Base-by-base conservation (phyloP, 2,329 filamentous ascomycete genomes). In the Biscogniauxia marginata region DNA sequence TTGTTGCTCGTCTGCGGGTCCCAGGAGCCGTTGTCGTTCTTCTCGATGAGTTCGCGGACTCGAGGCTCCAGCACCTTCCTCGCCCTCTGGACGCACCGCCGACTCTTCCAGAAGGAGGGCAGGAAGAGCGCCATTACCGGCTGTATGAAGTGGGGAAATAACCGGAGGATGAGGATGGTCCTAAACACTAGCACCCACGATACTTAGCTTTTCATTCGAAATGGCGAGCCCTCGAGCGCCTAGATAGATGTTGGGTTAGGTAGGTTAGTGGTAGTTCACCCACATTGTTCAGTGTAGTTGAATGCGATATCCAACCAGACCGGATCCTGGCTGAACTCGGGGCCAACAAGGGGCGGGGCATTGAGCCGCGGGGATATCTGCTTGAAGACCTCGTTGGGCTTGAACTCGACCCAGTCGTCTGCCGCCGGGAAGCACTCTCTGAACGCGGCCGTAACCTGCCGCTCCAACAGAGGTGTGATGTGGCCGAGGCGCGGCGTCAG, bases 21-120 rank as follows among this genome's bases (percentile, higher is more conserved):
- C 55, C 46, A 57, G 4, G 16, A 3, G 2, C 56, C 55, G 1
- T 4, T 16, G n/a, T 60, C 50, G 16, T 50, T 50, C n/a, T 47
- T 50, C 7, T 51, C 51, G 5, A 60, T 21, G 6, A 58, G 43
- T 6, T 60, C 44, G 20, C 50, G 49, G 22, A 60, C 56, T n/a
- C 25, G 46, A 6, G 55, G 55, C 9, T 25, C 30, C 19, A 62
- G 22, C 11, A 58, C 50, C 4, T 53, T 16, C 24, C 39, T 19
- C 13, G 47, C 46, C 19, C 9, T 54, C 19, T 23, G 39, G 4
- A 58, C 16, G 48, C 20, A 45, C n/a, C 21, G 19, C n/a, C 50
- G 50, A 5, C 48, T 30, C 23, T 24, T 46, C 60, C 60, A 62
- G 48, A 58, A 62, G 6, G 55, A 60, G 7, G 58, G 60, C 7